Evolutionary conservation across 257 asterid genomes (phyloP).

Genomic region (Lycium barbarum): DNA sequence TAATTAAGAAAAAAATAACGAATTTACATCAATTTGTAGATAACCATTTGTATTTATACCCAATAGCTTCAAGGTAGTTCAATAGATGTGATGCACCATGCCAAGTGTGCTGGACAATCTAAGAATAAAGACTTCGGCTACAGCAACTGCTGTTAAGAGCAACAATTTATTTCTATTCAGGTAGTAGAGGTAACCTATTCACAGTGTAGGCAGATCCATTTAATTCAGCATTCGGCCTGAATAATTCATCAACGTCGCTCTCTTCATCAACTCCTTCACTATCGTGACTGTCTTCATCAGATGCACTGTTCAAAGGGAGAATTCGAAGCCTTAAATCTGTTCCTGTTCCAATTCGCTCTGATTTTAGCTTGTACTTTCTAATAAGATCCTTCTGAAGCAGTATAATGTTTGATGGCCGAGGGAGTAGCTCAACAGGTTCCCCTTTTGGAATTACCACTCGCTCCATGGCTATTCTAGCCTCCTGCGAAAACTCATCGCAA

Average conservation of each 20-base stretch:
- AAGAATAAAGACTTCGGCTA: not conserved
- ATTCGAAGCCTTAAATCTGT: constrained; percentile 62
- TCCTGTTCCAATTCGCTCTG: constrained; percentile 77
- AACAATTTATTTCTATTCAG: constrained; percentile 49
- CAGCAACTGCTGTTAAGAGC: not conserved
- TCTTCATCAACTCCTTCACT: constrained; percentile 49
- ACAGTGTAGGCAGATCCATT: constrained; percentile 64
- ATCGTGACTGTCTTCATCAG: constrained; percentile 47
- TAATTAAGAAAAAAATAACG: not conserved
- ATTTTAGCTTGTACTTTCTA: constrained; percentile 74
- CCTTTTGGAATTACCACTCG: constrained; percentile 85
- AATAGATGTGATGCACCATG: not conserved
- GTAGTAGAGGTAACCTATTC: constrained; percentile 78
- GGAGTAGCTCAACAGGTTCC: constrained; percentile 81
- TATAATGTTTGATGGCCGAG: constrained; percentile 69
- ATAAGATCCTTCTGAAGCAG: constrained; percentile 90
- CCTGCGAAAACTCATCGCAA: constrained; percentile 50
- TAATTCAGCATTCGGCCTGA: constrained; percentile 43
- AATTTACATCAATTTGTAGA: not conserved
- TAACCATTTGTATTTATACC: not conserved
- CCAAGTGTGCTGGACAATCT: not conserved
- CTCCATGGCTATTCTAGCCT: constrained; percentile 88
- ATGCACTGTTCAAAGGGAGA: constrained; percentile 57
- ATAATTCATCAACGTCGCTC: constrained; percentile 36
- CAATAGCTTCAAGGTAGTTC: not conserved